Percentiles rank a stretch among this genome's conserved stretches.
These are phyloP conservation scores for Acer negundo DNA, from an alignment of 345 rosid genomes.

Conservation along the genomic window DNA sequence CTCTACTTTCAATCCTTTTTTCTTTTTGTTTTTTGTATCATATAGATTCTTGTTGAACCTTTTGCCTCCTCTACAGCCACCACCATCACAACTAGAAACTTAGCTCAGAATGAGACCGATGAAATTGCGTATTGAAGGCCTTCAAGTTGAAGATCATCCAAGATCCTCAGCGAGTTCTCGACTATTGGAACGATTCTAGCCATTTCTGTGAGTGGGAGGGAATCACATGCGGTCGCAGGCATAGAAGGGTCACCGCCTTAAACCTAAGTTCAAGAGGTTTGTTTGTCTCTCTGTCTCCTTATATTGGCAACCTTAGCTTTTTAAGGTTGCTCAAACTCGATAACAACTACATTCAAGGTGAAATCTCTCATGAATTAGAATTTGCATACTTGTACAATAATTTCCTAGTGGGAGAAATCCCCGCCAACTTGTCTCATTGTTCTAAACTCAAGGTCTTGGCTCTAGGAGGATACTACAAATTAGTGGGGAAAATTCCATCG, in stretches of 20 bases:
- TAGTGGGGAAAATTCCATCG: not conserved
- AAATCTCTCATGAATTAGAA: not conserved
- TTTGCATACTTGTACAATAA: not conserved
- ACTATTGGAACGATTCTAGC: not conserved
- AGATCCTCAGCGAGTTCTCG: not conserved
- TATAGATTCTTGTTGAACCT: not conserved
- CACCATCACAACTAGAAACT: not conserved
- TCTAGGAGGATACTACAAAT: not conserved
- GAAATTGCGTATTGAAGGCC: not conserved
- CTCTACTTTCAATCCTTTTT: not conserved
- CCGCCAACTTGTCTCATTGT: not conserved
- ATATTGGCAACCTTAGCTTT: not conserved
- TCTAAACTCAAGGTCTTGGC: accelerated
- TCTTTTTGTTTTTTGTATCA: not conserved
- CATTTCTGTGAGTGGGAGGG: not conserved
- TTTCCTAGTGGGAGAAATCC: not conserved
- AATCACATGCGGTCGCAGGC: not conserved
- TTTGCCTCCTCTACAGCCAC: not conserved
- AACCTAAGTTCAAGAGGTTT: not conserved
- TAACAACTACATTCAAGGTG: not conserved
- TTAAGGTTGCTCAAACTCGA: not conserved
- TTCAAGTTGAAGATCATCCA: not conserved
- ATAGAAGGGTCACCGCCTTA: not conserved
- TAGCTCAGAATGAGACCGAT: not conserved
- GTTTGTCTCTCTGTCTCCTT: not conserved